Evolutionary conservation across 176 grass and related monocot species (phyloP), one percentile per base, ranked within the genome.

Genomic region (Carex parvula): DNA sequence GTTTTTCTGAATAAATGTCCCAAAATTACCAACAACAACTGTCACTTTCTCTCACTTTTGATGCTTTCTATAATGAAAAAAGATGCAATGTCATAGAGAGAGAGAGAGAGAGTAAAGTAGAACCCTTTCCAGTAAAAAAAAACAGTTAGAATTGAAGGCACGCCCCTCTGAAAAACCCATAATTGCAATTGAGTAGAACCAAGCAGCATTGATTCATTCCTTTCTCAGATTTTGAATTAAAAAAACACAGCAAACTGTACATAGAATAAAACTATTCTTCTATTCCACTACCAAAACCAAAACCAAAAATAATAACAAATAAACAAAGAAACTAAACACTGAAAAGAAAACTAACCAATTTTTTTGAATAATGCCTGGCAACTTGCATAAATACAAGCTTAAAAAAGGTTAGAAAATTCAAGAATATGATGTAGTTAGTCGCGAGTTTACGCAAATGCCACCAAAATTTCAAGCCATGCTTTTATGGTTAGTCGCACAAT

Each of bases 401-500:
- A 50, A 59, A 60, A 53, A 44, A 55, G 46, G 72, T 76, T 76
- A 76, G 72, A 55, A 61, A 82, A 30, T 82, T 64, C 60, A 82
- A 82, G 60, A 82, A 82, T 65, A 41, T 50, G 80, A 82, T 82
- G 54, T 81, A 50, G 79, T 82, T 82, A 82, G 79, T 67, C 22
- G 39, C 79, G 62, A 46, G 33, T 37, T 81, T 81, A 61, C 52
- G 70, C 4, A 81, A 71, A 65, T 63, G 12, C 60, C 80, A 61
- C 80, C 60, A 82, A 82, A 82, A 65, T 82, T 66, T 42, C 52
- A 26, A 64, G 62, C 32, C 56, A 18, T 64, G 30, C 59, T 18
- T 82, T 48, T 65, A 82, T 64, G 29, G 80, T 67, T 82, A 82
- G 80, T 52, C 21, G 37, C 35, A 82, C 67, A 81, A 55, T 53